Evolutionary conservation across 768 basidiomycete species (phyloP).

Genomic region (Phaffia australis): DNA sequence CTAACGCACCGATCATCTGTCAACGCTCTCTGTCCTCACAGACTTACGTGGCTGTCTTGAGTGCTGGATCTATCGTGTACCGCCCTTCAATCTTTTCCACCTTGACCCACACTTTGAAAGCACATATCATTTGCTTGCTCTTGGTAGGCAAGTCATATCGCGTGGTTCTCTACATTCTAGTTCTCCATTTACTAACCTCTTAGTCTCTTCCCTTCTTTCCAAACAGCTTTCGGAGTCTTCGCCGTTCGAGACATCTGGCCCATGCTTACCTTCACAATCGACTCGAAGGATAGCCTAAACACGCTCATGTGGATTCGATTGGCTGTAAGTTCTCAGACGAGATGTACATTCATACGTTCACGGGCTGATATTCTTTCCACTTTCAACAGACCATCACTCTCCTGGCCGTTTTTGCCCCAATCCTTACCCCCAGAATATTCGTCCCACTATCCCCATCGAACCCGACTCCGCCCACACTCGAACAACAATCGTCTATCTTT

Average conservation of each 20-base stretch:
- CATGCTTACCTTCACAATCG: constrained; percentile 22
- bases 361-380: not conserved
- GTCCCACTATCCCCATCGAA: constrained; percentile 4
- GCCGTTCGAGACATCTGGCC: constrained; percentile 25
- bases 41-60: constrained; percentile 12
- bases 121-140: constrained; percentile 15
- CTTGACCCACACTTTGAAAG: constrained; percentile 15
- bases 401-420: constrained; percentile 12
- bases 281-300: constrained; percentile 10
- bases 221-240: constrained; percentile 12
- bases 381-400: constrained; percentile 16
- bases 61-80: constrained; percentile 5
- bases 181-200: not conserved
- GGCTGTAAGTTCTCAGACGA: constrained; percentile 3
- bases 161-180: not conserved
- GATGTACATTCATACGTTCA: not conserved
- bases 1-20: no score
- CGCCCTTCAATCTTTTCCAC: constrained; percentile 9
- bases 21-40: not conserved
- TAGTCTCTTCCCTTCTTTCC: not conserved
- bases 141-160: constrained; percentile 1
- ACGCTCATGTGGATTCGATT: constrained; percentile 22
- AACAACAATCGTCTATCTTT: constrained; percentile 17
- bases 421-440: constrained; percentile 17
- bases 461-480: constrained; percentile 9